Evolutionary conservation across 768 basidiomycete genomes (phyloP).

Genomic region (Rhizopogon roseolus): DNA sequence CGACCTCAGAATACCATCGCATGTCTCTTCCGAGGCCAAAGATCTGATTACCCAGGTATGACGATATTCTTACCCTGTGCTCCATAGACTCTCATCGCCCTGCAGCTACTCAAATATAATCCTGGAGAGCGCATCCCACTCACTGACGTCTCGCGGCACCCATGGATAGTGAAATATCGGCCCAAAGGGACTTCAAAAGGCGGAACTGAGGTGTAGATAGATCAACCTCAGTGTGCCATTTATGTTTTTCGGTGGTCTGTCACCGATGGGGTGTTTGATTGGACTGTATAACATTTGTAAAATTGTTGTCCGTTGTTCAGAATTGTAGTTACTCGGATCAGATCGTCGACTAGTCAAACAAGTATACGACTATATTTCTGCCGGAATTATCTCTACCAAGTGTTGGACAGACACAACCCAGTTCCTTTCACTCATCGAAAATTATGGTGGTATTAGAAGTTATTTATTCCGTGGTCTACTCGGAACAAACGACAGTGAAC

Average conservation of each 20-base stretch:
- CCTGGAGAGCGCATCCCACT: conserved; percentile 75
- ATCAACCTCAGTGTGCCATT: not conserved
- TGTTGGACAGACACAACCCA: no score
- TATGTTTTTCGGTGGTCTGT: not conserved
- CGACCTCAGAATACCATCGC: conserved; percentile 54
- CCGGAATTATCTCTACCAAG: no score
- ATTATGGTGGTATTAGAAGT: conserved; percentile 7
- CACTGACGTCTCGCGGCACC: conserved; percentile 70
- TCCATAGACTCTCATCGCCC: not conserved
- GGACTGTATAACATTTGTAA: not conserved
- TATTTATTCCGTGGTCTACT: conserved; percentile 17
- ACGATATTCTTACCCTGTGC: conserved; percentile 5
- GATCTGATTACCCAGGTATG: conserved; percentile 41
- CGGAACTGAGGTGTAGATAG: conserved; percentile 15
- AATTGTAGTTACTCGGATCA: no score
- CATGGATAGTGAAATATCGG: conserved; percentile 78
- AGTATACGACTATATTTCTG: no score
- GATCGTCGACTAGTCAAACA: no score
- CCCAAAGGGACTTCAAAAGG: conserved; percentile 39
- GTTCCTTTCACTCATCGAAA: not conserved
- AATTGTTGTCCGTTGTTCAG: no score
- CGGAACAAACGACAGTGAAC: conserved; percentile 13
- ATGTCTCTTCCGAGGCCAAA: conserved; percentile 38
- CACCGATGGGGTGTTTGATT: not conserved
- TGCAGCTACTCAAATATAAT: conserved; percentile 78